Conservation (phyloP, 352 stramenopile species). For the Phytopythium helicoides region DNA sequence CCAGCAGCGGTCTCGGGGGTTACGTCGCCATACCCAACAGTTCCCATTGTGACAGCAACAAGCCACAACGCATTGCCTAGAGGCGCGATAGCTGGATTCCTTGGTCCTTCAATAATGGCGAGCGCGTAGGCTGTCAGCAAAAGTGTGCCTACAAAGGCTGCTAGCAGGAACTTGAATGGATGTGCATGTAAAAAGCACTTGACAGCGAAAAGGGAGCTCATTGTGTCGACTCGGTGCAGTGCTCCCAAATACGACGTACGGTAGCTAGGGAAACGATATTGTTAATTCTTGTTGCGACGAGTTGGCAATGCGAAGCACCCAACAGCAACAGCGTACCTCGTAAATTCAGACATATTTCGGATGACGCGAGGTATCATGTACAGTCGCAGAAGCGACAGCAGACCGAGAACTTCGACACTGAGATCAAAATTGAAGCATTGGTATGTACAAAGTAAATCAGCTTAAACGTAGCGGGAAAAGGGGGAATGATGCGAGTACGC, state of each 20-base stretch:
- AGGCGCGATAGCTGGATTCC: constrained; percentile 61
- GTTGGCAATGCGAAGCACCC: too few species aligned
- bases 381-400: constrained; percentile 64
- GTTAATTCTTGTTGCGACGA: background rate
- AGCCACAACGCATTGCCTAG: constrained; percentile 66
- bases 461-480: background rate
- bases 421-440: background rate
- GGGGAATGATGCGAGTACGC: constrained; percentile 13
- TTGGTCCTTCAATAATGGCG: constrained; percentile 58
- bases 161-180: constrained; percentile 58
- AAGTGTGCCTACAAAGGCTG: constrained; percentile 35
- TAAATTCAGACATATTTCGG: constrained; percentile 74
- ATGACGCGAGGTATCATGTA: constrained; percentile 78
- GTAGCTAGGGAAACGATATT: constrained; percentile 38
- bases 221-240: constrained; percentile 72
- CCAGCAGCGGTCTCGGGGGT: constrained; percentile 48
- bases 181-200: constrained; percentile 76
- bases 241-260: constrained; percentile 71
- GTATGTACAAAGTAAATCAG: too few species aligned
- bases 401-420: constrained; percentile 64
- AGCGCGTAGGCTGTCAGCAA: constrained; percentile 63
- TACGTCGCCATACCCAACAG: constrained; percentile 73
- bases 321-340: constrained; percentile 30
- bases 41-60: constrained; percentile 73
- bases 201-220: constrained; percentile 76